Base-by-base conservation (phyloP, 805 yeast species). In the Kazachstania bromeliacearum region DNA sequence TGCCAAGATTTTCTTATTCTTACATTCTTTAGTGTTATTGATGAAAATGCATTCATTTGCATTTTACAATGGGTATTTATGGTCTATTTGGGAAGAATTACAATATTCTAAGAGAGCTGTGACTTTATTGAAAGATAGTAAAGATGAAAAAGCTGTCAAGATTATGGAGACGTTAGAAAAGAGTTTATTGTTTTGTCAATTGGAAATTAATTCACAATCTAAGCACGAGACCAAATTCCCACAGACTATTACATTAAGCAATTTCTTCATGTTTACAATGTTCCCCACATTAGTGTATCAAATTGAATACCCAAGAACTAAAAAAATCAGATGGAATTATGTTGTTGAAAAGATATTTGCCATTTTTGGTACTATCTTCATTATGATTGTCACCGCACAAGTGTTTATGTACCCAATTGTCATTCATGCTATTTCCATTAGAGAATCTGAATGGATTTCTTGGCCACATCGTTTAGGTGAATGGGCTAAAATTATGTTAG, bases 21-120 rank as follows among this genome's bases (percentile, higher is more conserved):
- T 89, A 35, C 98, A 92, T 54, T 75, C 85, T 13, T 64, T 85
- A 34, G 97, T 92, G 1, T 63, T 87, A 44, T 57, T 92, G 46
- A 89, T 89, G 98, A 92, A 89, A 55, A 79, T 80, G 75, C 97
- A 92, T 57, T 87, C 96, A 2, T 89, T 79, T 54, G 84, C 84
- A 2, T 87, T 83, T 52, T 89, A 78, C 63, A 87, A 88, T 52
- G 97, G 97, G 0, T 85, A 88, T 55, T 62, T 92, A 40, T 84
- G 92, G 87, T 61, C 55, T 16, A 71, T 79, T 28, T 47, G 56
- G 19, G 59, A 63, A 8, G 88, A 82, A 49, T 60, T 79, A 32
- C 47, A 64, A 3, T 68, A 66, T 40, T 71, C 83, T 1, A 60
- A 60, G 36, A 48, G 40, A 3, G 67, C 68, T 33, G 46, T 75